Evolutionary conservation across 352 stramenopile genomes (phyloP).

Genomic region (Thraustochytrium sp.): DNA sequence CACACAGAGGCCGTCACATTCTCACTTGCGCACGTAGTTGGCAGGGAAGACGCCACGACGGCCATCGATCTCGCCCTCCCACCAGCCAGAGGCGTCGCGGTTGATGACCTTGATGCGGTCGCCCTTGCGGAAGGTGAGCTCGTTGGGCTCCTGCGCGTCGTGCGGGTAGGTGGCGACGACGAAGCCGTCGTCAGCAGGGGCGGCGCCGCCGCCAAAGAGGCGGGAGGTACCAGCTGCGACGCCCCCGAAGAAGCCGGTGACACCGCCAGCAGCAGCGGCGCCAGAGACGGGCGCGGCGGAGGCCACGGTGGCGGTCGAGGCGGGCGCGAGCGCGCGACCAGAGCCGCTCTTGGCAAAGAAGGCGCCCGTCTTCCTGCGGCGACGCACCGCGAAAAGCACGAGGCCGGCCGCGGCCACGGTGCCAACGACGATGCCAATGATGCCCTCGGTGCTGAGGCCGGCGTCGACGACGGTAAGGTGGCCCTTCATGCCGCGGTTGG

Average conservation of each 20-base stretch:
- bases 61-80: conserved; percentile 45
- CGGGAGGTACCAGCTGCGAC: background rate
- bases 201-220: background rate
- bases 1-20: too few relatives aligned
- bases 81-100: conserved; percentile 48
- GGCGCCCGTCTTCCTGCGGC: background rate
- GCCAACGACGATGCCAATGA: background rate
- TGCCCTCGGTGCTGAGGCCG: background rate
- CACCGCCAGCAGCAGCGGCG: background rate
- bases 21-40: conserved; percentile 31
- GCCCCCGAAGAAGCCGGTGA: background rate
- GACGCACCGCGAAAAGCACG: background rate
- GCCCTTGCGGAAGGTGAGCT: conserved; percentile 47
- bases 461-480: background rate
- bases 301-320: background rate
- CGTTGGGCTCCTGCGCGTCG: conserved; percentile 35
- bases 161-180: conserved; percentile 43
- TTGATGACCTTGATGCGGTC: conserved; percentile 45
- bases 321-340: background rate
- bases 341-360: background rate
- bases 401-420: background rate
- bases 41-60: conserved; percentile 32
- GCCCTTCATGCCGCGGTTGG: conserved; percentile 46
- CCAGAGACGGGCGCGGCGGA: background rate
- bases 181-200: background rate